Conservation (phyloP, 139 green algal genomes). For the Chlamydomonas sp. region DNA sequence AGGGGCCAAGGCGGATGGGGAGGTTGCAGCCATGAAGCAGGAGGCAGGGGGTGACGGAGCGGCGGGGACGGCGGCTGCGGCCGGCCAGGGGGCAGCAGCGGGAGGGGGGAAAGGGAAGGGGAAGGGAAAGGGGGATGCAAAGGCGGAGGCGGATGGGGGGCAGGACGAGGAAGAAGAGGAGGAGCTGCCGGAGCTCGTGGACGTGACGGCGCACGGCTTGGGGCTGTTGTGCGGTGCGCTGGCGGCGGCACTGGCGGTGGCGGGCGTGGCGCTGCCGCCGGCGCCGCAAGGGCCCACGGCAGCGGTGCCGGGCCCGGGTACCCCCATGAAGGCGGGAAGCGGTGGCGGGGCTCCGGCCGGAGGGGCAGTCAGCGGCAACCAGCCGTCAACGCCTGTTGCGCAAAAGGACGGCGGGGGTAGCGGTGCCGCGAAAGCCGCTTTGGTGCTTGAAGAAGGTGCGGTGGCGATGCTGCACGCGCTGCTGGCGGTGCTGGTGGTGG, state of each 20-base stretch:
- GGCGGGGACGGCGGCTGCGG: neutral
- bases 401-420: no score
- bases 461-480: neutral
- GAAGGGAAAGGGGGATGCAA: neutral
- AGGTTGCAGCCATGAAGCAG: neutral
- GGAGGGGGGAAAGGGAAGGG: neutral
- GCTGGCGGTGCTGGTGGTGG: neutral
- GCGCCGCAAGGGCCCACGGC: neutral
- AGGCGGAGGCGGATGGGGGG: neutral
- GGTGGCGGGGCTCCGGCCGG: no score
- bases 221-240: slow-evolving; percentile 6
- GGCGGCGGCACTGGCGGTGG: neutral
- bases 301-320: neutral
- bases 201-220: slow-evolving; percentile 22
- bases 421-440: neutral
- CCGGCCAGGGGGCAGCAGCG: neutral
- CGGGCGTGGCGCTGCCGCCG: neutral
- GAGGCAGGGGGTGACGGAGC: neutral
- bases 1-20: neutral
- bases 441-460: neutral
- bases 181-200: neutral
- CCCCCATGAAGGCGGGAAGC: no score
- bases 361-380: no score
- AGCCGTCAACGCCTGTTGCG: no score
- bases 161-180: no score